These are phyloP conservation scores for Abrus pulchellus DNA, from an alignment of 306 rosid genomes.

Conservation along the genomic window DNA sequence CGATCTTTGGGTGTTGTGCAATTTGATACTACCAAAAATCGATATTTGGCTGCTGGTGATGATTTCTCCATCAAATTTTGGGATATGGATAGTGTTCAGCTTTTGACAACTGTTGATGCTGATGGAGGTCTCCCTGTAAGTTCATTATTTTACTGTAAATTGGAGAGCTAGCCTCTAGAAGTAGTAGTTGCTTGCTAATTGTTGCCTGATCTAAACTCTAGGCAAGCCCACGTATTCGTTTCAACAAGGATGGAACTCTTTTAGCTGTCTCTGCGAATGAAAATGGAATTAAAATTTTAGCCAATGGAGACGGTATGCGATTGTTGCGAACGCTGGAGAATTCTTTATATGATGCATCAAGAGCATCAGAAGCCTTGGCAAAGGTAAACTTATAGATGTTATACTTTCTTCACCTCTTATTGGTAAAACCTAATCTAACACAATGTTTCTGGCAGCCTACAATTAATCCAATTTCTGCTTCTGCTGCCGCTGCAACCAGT, in stretches of 20 bases:
- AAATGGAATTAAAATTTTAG: conserved; percentile 88
- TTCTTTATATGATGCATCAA: conserved; percentile 80
- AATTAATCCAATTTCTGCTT: conserved; percentile 85
- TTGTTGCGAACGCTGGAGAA: conserved; percentile 71
- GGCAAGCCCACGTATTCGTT: conserved; percentile 97
- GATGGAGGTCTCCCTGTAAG: conserved; percentile 98
- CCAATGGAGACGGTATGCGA: conserved; percentile 77
- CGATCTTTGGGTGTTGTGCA: conserved; percentile 91
- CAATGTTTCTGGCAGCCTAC: conserved; percentile 70
- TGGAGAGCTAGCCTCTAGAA: neutral
- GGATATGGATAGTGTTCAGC: conserved; percentile 96
- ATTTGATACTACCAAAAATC: conserved; percentile 89
- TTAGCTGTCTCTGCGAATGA: conserved; percentile 94
- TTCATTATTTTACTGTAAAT: conserved; percentile 44
- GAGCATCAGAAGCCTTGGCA: conserved; percentile 80
- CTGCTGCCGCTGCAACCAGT: conserved; percentile 61
- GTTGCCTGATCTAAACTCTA: conserved; percentile 51
- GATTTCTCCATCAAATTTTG: conserved; percentile 95
- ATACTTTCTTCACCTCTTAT: neutral
- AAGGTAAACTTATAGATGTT: conserved; percentile 66
- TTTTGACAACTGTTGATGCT: conserved; percentile 83
- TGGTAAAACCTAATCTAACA: conserved; percentile 19
- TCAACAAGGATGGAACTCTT: conserved; percentile 94
- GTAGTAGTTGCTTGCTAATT: conserved; percentile 52
- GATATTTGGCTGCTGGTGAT: conserved; percentile 95